Percentiles rank a stretch among this genome's conserved stretches.
These are phyloP conservation scores for Gossypium anomalum DNA, from an alignment of 345 rosid species.

Conservation along the genomic window DNA sequence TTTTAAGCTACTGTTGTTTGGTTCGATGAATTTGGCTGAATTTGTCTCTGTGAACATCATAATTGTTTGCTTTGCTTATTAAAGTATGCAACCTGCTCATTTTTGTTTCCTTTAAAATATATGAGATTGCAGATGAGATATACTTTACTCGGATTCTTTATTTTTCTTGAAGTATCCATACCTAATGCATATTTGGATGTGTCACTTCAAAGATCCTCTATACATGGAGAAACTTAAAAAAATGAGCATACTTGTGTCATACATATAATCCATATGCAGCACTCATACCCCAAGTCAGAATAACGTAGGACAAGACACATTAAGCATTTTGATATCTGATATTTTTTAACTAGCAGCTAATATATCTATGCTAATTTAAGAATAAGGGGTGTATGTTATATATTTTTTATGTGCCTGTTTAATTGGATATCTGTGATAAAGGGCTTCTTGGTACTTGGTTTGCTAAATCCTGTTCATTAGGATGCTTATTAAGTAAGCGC, in stretches of 20 bases:
- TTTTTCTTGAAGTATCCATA: background rate
- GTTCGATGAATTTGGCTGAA: constrained; percentile 2
- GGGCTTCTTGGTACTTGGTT: background rate
- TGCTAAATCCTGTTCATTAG: background rate
- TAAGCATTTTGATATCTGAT: background rate
- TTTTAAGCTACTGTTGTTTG: background rate
- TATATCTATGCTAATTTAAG: background rate
- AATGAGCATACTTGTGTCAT: background rate
- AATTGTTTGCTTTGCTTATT: background rate
- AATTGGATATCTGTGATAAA: background rate
- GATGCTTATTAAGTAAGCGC: background rate
- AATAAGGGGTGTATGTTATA: background rate
- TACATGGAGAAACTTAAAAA: background rate
- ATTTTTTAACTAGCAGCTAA: background rate
- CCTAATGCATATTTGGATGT: background rate
- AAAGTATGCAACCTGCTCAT: background rate
- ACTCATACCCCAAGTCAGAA: background rate
- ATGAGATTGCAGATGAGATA: background rate
- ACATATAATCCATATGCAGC: background rate
- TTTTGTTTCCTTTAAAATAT: background rate
- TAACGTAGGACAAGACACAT: background rate
- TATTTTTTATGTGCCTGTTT: background rate
- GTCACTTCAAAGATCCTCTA: background rate
- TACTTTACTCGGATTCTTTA: background rate
- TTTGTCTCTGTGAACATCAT: background rate